Evolutionary conservation across 495 filamentous ascomycete species (phyloP), one percentile per base, ranked within the genome.

Genomic region (Neurospora terricola): DNA sequence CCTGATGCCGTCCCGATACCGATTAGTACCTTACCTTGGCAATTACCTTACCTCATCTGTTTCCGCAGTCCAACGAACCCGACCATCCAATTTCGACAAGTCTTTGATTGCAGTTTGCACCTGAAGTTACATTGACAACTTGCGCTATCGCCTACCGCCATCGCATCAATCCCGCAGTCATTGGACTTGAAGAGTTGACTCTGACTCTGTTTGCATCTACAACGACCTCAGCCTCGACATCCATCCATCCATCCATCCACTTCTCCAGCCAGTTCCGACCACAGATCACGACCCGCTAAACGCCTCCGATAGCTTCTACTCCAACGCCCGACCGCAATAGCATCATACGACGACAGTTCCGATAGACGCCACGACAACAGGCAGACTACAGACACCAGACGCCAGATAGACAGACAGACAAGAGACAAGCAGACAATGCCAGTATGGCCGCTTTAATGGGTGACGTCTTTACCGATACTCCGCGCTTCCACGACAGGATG

Each of bases 361-460:
- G 23, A 62, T 30, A 6, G 45, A 30, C 72, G 36, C 68, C 69
- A 21, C 69, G 48, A 73, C 73, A 38, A 73, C 66, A 27, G 45
- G 30, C 69, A 72, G 54, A 34, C 71, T 59, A 0, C 62, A 62
- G 45, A 36, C 48, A 9, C 23, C 74, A 77, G 42, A 73, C 76
- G 75, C 21, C 40, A 62, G 70, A 71, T n/a, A 23, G 39, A 71
- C 39, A 37, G 62, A 54, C 45, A 12, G 59, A 45, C 42, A 9
- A 45, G 2, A 45, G 16, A 54, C 45, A 10, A 21, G 18, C 43
- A 59, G 48, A 66, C 73, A 54, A 80, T 82, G 80, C 79, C 74
- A 80, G 73, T 74, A 87, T 86, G 84, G 85, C 84, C 69, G 80
- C 85, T 73, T 43, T 85, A 76, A 83, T 85, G 42, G 82, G 84